Percentiles rank a stretch among this genome's conserved stretches.
Conservation (phyloP, 176 grass and related monocot species). For the Cymbopogon citratus region DNA sequence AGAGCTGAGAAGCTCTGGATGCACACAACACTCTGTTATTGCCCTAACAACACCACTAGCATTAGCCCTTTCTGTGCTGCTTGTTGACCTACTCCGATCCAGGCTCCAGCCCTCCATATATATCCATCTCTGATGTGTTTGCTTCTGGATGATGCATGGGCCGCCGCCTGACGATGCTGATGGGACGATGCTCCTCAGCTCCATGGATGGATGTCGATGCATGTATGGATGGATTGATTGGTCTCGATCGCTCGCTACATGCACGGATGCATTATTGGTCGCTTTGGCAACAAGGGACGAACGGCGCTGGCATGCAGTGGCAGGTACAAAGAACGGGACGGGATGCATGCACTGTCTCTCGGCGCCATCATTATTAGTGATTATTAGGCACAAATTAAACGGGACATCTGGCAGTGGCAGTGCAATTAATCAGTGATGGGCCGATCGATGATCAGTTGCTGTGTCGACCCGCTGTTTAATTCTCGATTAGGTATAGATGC, state of each 20-base stretch:
- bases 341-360: too few species aligned
- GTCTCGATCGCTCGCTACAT: background rate
- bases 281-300: background rate
- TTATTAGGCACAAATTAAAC: too few species aligned
- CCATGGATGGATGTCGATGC: too few species aligned
- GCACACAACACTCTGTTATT: background rate
- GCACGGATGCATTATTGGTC: background rate
- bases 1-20: background rate
- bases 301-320: background rate
- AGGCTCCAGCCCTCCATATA: too few species aligned
- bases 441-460: too few species aligned
- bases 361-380: too few species aligned
- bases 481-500: too few species aligned
- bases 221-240: background rate
- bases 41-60: background rate
- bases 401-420: too few species aligned
- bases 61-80: too few species aligned
- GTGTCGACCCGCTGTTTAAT: too few species aligned
- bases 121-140: background rate
- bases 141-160: background rate
- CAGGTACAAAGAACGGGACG: slow-evolving; percentile 22
- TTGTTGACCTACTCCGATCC: too few species aligned
- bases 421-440: too few species aligned
- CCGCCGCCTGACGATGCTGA: background rate
- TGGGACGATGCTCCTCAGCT: background rate